Base-by-base conservation (phyloP, 129 eudicot genomes). In the Flaveria sonorensis region DNA sequence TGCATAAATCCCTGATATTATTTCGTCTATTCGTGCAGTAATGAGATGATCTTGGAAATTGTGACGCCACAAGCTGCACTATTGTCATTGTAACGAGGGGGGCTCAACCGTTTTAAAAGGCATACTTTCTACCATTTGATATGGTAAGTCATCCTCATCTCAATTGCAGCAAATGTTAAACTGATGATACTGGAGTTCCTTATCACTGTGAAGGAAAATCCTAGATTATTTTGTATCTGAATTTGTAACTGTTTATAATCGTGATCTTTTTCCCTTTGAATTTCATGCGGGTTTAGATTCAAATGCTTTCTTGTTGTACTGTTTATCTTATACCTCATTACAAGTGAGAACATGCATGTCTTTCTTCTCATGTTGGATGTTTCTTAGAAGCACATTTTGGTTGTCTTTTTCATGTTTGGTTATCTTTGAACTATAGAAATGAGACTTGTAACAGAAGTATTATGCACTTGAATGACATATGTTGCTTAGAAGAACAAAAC, bases 241-340 rank as follows among this genome's bases (percentile, higher is more conserved):
- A 80, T 42, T 5, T 53, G 70, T 73, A 73, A 80, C 56, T 80
- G 83, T 73, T 73, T 20, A 80, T 80, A 80, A 20, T 73, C 48
- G 18, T 39, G 19, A 28, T 52, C 18, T 10, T 65, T 10, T 40
- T 52, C 13, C 26, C 45, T 68, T 56, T 1, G 74, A 65, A 73
- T 65, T 26, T 63, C 51, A 32, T 72, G 66, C 55, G 65, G 65
- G 15, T 79, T 79, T 79, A 72, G 72, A 72, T 50, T 48, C 19
- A 60, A 42, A 50, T 79, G 78, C 47, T 15, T 72, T 61, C 68
- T 14, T 40, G 48, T 74, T 80, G 79, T 73, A 61, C 36, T 48
- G 1, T 51, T 53, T 65, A 52, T 42, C 50, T 73, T 52, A 23
- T 42, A 63, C 36, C 75, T 52, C 32, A 1, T 68, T 42, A 68